These are phyloP conservation scores for Aplosporella prunicola DNA, from an alignment of 2,329 filamentous ascomycete species.

Conservation along the genomic window DNA sequence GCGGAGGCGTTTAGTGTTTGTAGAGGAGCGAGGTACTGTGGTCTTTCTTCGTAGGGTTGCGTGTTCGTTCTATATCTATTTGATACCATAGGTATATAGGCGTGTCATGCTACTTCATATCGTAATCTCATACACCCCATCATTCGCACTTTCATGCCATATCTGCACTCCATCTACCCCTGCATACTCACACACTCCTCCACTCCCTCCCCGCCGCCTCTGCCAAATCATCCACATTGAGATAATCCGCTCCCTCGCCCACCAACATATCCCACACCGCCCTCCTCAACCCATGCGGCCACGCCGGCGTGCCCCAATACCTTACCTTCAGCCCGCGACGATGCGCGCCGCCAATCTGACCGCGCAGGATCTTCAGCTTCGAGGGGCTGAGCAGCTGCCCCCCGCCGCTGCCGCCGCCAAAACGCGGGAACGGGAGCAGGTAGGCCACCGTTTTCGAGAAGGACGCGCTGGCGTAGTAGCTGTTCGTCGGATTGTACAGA, in stretches of 20 bases:
- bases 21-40: no score
- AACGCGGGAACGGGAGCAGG: no score
- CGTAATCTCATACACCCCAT: no score
- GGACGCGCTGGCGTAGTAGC: slow-evolving; percentile 55
- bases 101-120: no score
- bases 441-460: slow-evolving; percentile 46
- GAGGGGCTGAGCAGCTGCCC: slow-evolving; percentile 31
- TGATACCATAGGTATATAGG: no score
- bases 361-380: slow-evolving; percentile 40
- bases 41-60: no score
- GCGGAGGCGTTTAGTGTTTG: no score
- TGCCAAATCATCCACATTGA: slow-evolving; percentile 50
- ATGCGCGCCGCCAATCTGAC: slow-evolving; percentile 45
- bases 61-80: no score
- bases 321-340: slow-evolving; percentile 44
- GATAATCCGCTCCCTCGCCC: slow-evolving; percentile 43
- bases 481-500: slow-evolving; percentile 51
- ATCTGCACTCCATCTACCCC: no score
- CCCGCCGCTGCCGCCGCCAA: slow-evolving; percentile 38
- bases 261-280: slow-evolving; percentile 46
- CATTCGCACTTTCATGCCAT: no score
- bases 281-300: slow-evolving; percentile 46
- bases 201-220: slow-evolving; percentile 41
- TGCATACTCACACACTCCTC: no score
- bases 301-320: slow-evolving; percentile 49